Conservation (phyloP, 345 rosid genomes). For the Gynandropsis gynandra region DNA sequence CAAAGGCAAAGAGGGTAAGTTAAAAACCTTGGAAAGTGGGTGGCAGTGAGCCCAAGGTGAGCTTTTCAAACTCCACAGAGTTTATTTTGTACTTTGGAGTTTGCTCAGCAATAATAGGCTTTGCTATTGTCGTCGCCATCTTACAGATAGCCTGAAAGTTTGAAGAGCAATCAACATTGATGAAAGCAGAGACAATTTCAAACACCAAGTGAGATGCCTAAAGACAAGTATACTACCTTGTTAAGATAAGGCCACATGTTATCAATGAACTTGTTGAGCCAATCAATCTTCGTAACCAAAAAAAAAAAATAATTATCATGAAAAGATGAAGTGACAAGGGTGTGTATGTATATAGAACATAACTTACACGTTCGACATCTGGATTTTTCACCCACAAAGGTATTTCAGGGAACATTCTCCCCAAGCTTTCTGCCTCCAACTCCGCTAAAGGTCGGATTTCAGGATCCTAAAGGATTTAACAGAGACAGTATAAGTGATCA, state of each 20-base stretch:
- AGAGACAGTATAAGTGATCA: neutral
- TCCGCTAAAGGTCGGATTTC: constrained; percentile 64
- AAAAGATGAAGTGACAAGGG: neutral
- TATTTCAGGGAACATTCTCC: constrained; percentile 76
- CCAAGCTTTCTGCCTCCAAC: constrained; percentile 56
- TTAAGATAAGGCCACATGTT: constrained; percentile 92
- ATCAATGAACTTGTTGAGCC: constrained; percentile 78
- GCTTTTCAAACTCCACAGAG: constrained; percentile 77
- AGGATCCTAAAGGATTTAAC: constrained; percentile 48
- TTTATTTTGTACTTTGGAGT: constrained; percentile 81
- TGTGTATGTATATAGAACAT: neutral
- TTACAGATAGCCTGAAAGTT: constrained; percentile 68
- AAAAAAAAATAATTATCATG: constrained; percentile 4
- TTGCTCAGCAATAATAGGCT: constrained; percentile 88
- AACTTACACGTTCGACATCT: constrained; percentile 88
- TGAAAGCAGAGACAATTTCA: constrained; percentile 10
- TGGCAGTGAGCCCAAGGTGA: constrained; percentile 80
- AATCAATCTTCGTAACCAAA: constrained; percentile 78
- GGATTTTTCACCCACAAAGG: constrained; percentile 96
- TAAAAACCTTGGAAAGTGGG: constrained; percentile 74
- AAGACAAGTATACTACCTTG: constrained; percentile 38
- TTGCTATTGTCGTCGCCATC: constrained; percentile 53
- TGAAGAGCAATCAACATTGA: neutral
- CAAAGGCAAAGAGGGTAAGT: constrained; percentile 6
- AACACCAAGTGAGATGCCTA: constrained; percentile 8